Base-by-base conservation (phyloP, 2,329 filamentous ascomycete genomes). In the Ampelomyces quisqualis region DNA sequence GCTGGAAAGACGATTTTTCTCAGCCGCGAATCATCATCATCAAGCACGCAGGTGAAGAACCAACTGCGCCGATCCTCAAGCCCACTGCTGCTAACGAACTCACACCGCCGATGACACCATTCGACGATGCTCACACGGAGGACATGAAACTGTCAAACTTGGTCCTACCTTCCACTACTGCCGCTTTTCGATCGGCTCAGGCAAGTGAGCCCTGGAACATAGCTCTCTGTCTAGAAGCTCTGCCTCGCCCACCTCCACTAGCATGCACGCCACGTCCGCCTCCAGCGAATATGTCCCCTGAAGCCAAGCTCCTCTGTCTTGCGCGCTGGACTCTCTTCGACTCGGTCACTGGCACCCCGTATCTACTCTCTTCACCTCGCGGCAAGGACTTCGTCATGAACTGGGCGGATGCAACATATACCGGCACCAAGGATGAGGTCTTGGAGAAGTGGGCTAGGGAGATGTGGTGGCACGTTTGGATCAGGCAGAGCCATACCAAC, bases 261-360 rank as follows among this genome's bases (percentile, higher is more conserved):
- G 2, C 34, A 5, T 55, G 47, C 30, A 42, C 13, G 9, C 41
- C 50, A 5, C 26, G 30, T n/a, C 56, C 45, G 3, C 57, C 58
- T n/a, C 47, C 49, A 10, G 4, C 28, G 3, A 44, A 33, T 24
- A 60, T 62, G 56, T 56, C 57, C 2, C 11, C 32, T 9, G 18
- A 52, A 8, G 51, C 58, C 2, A 57, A 55, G 22, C 46, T 64
- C 2, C n/a, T 47, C 21, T 60, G 59, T 29, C 43, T 62, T 24
- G 49, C 53, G 3, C 58, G 59, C 43, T 63, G 58, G 59, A 63
- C 60, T 3, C 32, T 21, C 5, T 61, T 64, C 51, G 22, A 41
- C 11, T 24, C 40, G 0, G 10, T 20, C 1, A 56, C 46, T 1
- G 48, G 57, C 1, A 11, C 20, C 0, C 57, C 48, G 1, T 53